Base-by-base conservation (phyloP, 164 flowering plant species). In the Warburgia ugandensis region DNA sequence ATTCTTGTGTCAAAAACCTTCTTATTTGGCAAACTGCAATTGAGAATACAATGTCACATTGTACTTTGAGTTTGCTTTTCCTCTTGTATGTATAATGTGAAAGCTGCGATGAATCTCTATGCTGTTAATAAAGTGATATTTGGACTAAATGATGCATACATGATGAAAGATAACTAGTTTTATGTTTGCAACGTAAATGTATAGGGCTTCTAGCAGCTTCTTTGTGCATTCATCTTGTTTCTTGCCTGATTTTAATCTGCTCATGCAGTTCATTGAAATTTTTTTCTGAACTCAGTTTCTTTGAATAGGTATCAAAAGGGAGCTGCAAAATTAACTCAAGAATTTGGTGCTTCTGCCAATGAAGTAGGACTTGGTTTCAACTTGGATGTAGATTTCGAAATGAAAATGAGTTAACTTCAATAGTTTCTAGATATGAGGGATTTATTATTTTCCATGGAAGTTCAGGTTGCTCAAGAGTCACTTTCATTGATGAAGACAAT, bases 401-500 rank as follows among this genome's bases (percentile, higher is more conserved):
- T 33, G 42, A 39, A 39, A 39, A 16, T 39, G n/a, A n/a, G n/a
- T n/a, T n/a, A n/a, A 6, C 42, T 39, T 13, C 16, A 39, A 16
- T 39, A 8, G 4, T 39, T 17, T 7, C 42, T 39, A 17, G 16
- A 17, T 16, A 39, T 39, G 0, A 16, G 42, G 42, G 2, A 11
- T 36, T 26, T 25, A 28, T 35, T 33, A 14, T 50, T 45, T 35
- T 19, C 8, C 11, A 32, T 45, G 5, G 35, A 37, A 36, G 29
- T 48, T 17, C 61, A 91, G 97, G 97, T 91, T 62, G 79, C 96
- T 23, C 92, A 91, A 68, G 97, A 91, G 72, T 83, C 97, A 55
- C 61, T 82, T 53, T 91, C 97, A 56, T 68, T 86, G 68, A 74
- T 91, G 74, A 78, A 96, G 71, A 91, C 96, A 30, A 87, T 91